Evolutionary conservation across 306 rosid species (phyloP).

Genomic region (Mimosa bimucronata): DNA sequence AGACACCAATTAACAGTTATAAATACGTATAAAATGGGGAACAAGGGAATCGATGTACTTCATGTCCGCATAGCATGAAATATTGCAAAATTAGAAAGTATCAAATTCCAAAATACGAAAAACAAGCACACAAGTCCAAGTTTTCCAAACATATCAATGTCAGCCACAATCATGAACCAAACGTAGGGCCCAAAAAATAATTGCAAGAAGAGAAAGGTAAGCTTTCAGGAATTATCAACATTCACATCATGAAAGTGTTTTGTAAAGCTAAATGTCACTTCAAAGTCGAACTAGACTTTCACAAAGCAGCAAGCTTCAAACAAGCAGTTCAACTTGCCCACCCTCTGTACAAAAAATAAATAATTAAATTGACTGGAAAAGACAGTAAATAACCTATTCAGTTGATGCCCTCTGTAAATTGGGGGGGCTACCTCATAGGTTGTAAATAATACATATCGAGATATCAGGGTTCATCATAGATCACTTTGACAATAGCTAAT

Average conservation of each 20-base stretch:
- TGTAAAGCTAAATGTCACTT: not conserved
- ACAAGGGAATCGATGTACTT: not conserved
- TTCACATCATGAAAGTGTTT: not conserved
- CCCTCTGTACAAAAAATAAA: not conserved
- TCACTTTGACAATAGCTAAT: not conserved
- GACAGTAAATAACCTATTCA: not conserved
- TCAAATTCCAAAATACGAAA: not conserved
- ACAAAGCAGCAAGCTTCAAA: slow-evolving; percentile 6
- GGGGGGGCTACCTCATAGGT: not conserved
- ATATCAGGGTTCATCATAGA: slow-evolving; percentile 4
- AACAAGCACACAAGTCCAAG: not conserved
- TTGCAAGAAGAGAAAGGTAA: not conserved
- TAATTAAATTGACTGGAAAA: not conserved
- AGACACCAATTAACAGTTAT: slow-evolving; percentile 5
- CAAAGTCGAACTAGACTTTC: not conserved
- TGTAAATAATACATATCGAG: not conserved
- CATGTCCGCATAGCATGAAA: not conserved
- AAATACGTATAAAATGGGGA: not conserved
- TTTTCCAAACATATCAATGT: not conserved
- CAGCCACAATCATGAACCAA: slow-evolving; percentile 1
- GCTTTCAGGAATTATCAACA: too few relatives aligned
- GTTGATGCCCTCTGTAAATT: not conserved
- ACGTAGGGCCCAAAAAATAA: not conserved
- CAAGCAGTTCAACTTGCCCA: not conserved
- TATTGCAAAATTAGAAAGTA: slow-evolving; percentile 4